Base-by-base conservation (phyloP, 805 yeast species). In the Candida xiaguanensis region DNA sequence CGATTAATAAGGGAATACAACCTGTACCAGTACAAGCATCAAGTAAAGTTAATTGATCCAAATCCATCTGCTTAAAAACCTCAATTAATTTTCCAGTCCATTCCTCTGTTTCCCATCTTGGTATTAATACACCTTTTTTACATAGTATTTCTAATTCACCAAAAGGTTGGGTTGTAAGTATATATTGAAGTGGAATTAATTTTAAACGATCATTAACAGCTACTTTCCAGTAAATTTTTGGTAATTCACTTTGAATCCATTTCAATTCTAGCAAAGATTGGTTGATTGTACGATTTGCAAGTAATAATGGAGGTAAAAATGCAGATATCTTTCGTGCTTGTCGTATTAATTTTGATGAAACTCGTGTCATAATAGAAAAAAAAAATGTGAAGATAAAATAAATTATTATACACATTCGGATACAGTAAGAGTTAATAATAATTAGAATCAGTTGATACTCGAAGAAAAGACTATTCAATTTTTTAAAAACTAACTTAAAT, bases 81-180 rank as follows among this genome's bases (percentile, higher is more conserved):
- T 15, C 43, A 0, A 65, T 58, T 15, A 84, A 54, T 39, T 69
- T 70, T 20, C 63, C 25, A 8, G 75, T 66, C 97, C 97, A 91
- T 52, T 88, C 95, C 56, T 91, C 98, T 0, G 99, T 91, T 55
- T 91, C 99, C 84, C 91, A 81, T 36, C 99, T 63, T 0, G 99
- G 98, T 19, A 91, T 90, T 43, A 91, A 63, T 2, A 88, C 97
- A 0, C 79, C 79, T 1, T 64, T 65, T 20, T 59, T 51, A 51
- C 96, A 86, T 18, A 51, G 41, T 3, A 91, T 71, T 9, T 75
- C 77, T 35, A 91, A 54, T 1, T 56, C 52, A 0, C 93, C 95
- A 65, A 91, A 91, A 1, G 98, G 98, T 60, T 90, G 97, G 0
- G 78, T 62, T 0, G 93, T 89, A 8, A 91, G 63, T 8, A 91